These are phyloP conservation scores for Saccharomycopsis guyanensis DNA, from an alignment of 805 yeast genomes.

Conservation along the genomic window DNA sequence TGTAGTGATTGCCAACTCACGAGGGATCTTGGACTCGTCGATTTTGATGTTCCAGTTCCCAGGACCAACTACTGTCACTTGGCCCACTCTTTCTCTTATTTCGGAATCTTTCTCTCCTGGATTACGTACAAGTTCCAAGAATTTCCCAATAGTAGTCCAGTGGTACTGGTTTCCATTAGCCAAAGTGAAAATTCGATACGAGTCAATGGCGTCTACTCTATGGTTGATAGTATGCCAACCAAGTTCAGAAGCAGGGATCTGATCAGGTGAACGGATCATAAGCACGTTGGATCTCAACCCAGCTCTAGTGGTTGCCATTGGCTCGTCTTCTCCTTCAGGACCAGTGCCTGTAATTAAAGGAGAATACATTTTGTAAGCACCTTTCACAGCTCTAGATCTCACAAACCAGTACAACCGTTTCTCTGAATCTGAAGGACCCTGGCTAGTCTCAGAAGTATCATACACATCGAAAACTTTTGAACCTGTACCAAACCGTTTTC, in stretches of 20 bases:
- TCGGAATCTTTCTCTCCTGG: constrained; percentile 59
- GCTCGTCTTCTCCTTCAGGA: constrained; percentile 43
- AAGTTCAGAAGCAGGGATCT: constrained; percentile 43
- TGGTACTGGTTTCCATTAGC: constrained; percentile 56
- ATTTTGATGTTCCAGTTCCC: constrained; percentile 48
- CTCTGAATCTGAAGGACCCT: constrained; percentile 34
- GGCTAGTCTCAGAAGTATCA: constrained; percentile 33
- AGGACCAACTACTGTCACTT: constrained; percentile 44
- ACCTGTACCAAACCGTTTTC: constrained; percentile 55
- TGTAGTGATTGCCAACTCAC: constrained; percentile 50
- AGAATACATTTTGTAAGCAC: constrained; percentile 53
- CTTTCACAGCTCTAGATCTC: constrained; percentile 60
- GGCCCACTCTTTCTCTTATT: constrained; percentile 56
- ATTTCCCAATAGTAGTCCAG: constrained; percentile 56
- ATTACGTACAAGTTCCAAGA: constrained; percentile 49
- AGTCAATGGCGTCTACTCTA: constrained; percentile 52
- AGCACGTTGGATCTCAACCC: constrained; percentile 54
- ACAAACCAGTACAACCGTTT: constrained; percentile 45
- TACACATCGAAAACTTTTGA: constrained; percentile 50
- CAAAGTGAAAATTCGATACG: constrained; percentile 51
- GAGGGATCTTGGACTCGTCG: constrained; percentile 48
- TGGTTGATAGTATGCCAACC: constrained; percentile 61
- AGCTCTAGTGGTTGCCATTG: constrained; percentile 52
- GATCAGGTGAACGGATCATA: constrained; percentile 42
- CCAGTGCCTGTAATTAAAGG: constrained; percentile 35